phyloP scores from a whole-genome alignment of 2,329 filamentous ascomycete species.

The Trichoderma sp. region DNA sequence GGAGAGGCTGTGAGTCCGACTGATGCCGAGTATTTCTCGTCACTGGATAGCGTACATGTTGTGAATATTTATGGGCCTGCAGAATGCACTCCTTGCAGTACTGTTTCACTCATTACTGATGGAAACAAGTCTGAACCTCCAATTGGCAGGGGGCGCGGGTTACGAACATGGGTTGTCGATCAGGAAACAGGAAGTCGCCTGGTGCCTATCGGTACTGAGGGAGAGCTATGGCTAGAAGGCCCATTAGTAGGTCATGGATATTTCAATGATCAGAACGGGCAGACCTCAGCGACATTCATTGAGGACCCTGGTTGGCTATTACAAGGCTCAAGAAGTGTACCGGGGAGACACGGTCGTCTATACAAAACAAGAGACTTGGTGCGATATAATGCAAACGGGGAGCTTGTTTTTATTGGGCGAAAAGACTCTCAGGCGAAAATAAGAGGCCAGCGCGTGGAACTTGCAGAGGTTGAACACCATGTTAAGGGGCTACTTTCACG shows the following conservation, averaged over 20 bases:
- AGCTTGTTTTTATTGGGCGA: constrained; percentile 50
- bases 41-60: background rate
- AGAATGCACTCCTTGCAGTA: background rate
- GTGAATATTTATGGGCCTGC: background rate
- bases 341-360: constrained; percentile 27
- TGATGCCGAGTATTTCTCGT: background rate
- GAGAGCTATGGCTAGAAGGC: background rate
- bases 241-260: background rate
- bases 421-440: constrained; percentile 62
- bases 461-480: constrained; percentile 30
- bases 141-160: background rate
- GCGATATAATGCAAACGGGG: constrained; percentile 44
- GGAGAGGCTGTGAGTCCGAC: background rate
- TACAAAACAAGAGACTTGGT: constrained; percentile 48
- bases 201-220: background rate
- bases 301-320: background rate
- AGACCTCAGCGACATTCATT: background rate
- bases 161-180: background rate
- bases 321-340: background rate
- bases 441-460: constrained; percentile 57
- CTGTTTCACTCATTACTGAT: background rate
- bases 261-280: background rate
- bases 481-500: constrained; percentile 27
- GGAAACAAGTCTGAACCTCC: background rate
- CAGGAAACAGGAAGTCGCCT: background rate